phyloP scores from a whole-genome alignment of 2,329 filamentous ascomycete genomes.

The Penicillium sp. region DNA sequence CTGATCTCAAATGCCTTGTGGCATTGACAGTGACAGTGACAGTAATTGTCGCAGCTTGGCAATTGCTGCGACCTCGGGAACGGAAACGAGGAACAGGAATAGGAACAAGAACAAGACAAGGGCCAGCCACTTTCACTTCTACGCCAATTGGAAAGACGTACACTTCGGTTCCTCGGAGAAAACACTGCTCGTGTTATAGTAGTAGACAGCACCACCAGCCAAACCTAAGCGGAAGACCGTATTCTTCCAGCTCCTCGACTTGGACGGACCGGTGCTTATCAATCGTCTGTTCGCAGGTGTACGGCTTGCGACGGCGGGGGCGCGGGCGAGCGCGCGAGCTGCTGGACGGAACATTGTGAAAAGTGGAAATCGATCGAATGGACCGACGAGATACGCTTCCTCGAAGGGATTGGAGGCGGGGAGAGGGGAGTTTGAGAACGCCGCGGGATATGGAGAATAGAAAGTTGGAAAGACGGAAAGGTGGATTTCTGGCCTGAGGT shows the following conservation, averaged over 20 bases:
- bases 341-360: constrained; percentile 52
- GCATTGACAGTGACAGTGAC: too few species aligned
- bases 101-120: constrained; percentile 9
- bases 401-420: constrained; percentile 13
- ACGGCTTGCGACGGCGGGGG: constrained; percentile 31
- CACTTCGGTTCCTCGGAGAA: constrained; percentile 79
- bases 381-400: constrained; percentile 10
- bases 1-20: constrained; percentile 2
- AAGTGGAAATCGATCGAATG: constrained; percentile 11
- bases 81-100: too few species aligned
- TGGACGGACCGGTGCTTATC: constrained; percentile 57
- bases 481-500: constrained; percentile 27
- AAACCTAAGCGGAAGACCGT: constrained; percentile 68
- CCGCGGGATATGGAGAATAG: neutral
- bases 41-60: constrained; percentile 1
- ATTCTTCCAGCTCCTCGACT: constrained; percentile 78
- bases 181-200: constrained; percentile 83
- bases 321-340: constrained; percentile 45
- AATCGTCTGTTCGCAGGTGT: constrained; percentile 44
- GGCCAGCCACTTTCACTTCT: constrained; percentile 1
- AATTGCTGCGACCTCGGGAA: constrained; percentile 9
- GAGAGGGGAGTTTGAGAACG: too few species aligned
- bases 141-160: constrained; percentile 50
- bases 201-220: constrained; percentile 76
- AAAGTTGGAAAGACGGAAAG: constrained; percentile 26